phyloP scores from a whole-genome alignment of 371 early-diverging fungal species.

The Mucor racemosus region DNA sequence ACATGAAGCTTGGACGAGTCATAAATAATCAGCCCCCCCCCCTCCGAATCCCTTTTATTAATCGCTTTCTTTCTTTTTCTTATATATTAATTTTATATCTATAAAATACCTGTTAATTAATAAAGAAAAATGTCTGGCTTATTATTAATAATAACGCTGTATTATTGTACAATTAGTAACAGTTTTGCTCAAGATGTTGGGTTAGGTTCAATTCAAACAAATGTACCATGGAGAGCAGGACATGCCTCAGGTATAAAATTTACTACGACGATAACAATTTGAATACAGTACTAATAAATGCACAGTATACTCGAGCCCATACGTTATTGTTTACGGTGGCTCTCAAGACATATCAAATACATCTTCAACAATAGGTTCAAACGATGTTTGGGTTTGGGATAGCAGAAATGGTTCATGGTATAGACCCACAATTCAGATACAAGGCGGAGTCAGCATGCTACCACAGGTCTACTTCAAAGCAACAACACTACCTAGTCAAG shows the following conservation, averaged over 20 bases:
- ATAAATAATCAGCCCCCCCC: neutral
- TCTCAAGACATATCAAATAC: slow-evolving; percentile 32
- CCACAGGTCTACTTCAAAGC: slow-evolving; percentile 46
- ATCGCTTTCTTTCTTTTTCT: slow-evolving; percentile 7
- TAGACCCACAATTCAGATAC: slow-evolving; percentile 32
- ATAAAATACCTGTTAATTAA: neutral
- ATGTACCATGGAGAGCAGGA: slow-evolving; percentile 55
- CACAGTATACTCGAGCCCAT: slow-evolving; percentile 28
- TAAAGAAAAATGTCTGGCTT: slow-evolving; percentile 6
- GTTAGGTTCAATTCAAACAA: slow-evolving; percentile 37
- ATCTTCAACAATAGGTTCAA: slow-evolving; percentile 31
- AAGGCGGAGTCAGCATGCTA: slow-evolving; percentile 27
- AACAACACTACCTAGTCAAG: slow-evolving; percentile 39
- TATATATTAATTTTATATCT: slow-evolving; percentile 6
- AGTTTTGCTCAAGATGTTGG: slow-evolving; percentile 10
- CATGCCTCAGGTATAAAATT: slow-evolving; percentile 47
- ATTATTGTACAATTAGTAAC: neutral
- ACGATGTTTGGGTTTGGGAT: slow-evolving; percentile 50
- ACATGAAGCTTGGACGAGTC: no score
- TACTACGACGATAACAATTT: neutral
- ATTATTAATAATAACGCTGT: neutral
- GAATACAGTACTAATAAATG: neutral
- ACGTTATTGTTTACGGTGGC: slow-evolving; percentile 53
- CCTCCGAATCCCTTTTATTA: neutral
- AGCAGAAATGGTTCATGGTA: slow-evolving; percentile 52